Evolutionary conservation across 192 early-diverging fungal species (phyloP), one percentile per base, ranked within the genome.

Genomic region (Coemansia pectinata): DNA sequence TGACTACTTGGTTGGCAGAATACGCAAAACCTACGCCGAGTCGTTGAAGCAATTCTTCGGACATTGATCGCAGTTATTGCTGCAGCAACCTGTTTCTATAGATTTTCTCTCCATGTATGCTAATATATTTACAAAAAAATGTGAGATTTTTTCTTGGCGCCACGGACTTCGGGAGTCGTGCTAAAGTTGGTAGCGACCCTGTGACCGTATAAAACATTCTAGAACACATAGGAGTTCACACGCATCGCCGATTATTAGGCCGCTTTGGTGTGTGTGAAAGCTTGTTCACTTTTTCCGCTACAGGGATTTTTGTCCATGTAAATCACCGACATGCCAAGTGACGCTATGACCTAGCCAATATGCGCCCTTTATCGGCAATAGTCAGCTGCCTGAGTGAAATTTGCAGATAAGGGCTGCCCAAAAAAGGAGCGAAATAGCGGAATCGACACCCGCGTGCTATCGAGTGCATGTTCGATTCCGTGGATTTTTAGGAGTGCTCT

Each of bases 1-100:
- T 27, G 80, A 82, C 27, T 82, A 72, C 25, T 27, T 82, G 55
- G 36, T 74, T 25, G 40, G 31, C 14, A 71, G 75, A 2, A 71
- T 82, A 50, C 71, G 66, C 14, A 31, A 38, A n/a, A 74, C 72
- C 1, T 82, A 77, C 50, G 23, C 41, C 1, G 65, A 73, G 33
- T 82, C 71, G 2, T 15, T 73, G 33, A 45, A 53, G 31, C 55
- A 48, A 52, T 81, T 63, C 48, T 81, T 70, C 55, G 72, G 50
- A 1, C 60, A 63, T 33, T 55, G 33, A 31, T 31, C 15, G 27
- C 45, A 48, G 19, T n/a, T n/a, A 27, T 27, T 27, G 27, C 27
- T 27, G 41, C 41, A 42, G 41, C 41, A 42, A 42, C 9, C 17
- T 14, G 44, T 45, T 45, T 45, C 14, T 5, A 2, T n/a, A 48